phyloP scores from a whole-genome alignment of 352 stramenopile genomes.

The Globisporangium cystogenes region DNA sequence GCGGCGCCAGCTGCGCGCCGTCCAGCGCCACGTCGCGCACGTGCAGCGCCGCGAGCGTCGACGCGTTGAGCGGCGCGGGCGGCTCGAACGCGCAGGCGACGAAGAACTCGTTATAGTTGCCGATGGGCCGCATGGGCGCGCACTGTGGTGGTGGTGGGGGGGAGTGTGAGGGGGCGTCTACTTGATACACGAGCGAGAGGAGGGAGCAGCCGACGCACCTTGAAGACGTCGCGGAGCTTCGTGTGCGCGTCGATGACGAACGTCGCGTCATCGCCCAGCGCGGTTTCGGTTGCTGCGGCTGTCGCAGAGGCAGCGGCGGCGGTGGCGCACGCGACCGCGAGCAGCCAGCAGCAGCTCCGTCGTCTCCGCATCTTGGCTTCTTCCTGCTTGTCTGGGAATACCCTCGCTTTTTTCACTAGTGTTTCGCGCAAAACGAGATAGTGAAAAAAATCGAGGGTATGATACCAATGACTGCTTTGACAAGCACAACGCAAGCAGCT shows the following conservation, averaged over 20 bases:
- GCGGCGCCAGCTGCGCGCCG: constrained; percentile 30
- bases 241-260: constrained; percentile 54
- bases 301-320: too few relatives aligned
- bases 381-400: too few relatives aligned
- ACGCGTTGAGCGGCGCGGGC: constrained; percentile 16
- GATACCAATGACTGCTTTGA: too few relatives aligned
- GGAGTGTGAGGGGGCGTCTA: background rate
- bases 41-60: constrained; percentile 25
- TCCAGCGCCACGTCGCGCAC: constrained; percentile 43
- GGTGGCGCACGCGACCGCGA: background rate
- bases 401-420: too few relatives aligned
- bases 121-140: constrained; percentile 53
- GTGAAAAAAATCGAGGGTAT: background rate
- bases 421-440: too few relatives aligned
- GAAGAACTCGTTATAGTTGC: constrained; percentile 83
- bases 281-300: background rate
- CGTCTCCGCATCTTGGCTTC: background rate
- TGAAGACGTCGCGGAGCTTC: constrained; percentile 46
- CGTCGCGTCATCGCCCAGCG: constrained; percentile 7
- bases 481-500: too few relatives aligned
- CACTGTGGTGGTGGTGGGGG: constrained; percentile 23
- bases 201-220: constrained; percentile 3
- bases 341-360: background rate
- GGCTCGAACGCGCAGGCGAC: constrained; percentile 50
- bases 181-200: background rate